Evolutionary conservation across 352 stramenopile genomes (phyloP), one percentile per base, ranked within the genome.

Genomic region (Globisporangium paddicum): DNA sequence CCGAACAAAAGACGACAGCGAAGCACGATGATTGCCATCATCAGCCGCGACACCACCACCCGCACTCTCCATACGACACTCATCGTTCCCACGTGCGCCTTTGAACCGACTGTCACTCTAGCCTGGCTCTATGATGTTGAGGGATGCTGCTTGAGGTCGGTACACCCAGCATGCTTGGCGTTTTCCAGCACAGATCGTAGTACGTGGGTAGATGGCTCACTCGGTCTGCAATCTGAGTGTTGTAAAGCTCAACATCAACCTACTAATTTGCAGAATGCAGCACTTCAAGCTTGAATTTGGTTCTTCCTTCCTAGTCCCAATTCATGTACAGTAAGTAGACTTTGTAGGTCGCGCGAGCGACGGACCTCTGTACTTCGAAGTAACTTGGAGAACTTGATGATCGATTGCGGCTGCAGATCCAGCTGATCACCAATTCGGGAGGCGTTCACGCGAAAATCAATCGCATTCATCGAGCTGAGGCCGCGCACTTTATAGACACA

Each of bases 201-300:
- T 90, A 72, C 62, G 89, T 7, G 92, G 56, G 46, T 93, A 83
- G 23, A 86, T 73, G 35, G 90, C 74, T 6, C 71, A 64, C 28
- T 87, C 73, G 70, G 59, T 95, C 82, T 42, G 82, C 59, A 0
- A 14, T 3, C 1, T 63, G 62, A 16, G 45, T 50, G 16, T 63
- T 42, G 55, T 7, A 32, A 32, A n/a, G n/a, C n/a, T n/a, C n/a
- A 93, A 57, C 35, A 72, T 71, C 2, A 56, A 69, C 0, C 69
- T 78, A 81, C 9, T 89, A 42, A 18, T 75, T 58, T 0, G 64
- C 53, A 3, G 87, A 58, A 5, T 38, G 53, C 42, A 57, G 55
- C 7, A 23, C 37, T 21, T 61, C 23, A 23, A 37, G n/a, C 13
- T 26, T 34, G 21, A 30, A 34, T 6, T 11, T 26, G 19, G 11